Base-by-base conservation (phyloP, 768 basidiomycete genomes). In the Mycena albidolilacea region DNA sequence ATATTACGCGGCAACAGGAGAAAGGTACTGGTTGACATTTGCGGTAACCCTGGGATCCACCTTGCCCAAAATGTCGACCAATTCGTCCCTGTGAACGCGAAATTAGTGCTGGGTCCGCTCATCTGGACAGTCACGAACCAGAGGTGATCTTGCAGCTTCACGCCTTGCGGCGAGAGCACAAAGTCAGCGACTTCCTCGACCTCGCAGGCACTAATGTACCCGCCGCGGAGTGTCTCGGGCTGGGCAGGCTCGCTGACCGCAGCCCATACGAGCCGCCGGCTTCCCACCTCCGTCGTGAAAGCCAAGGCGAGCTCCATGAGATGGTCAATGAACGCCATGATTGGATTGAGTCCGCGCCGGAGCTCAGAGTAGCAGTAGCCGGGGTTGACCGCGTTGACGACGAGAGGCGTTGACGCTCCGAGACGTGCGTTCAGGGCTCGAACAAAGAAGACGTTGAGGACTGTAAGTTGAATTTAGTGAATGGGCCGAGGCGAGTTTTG, bases 301-400 rank as follows among this genome's bases (percentile, higher is more conserved):
- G 77, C 79, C 0, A 80, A 35, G 9, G 64, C 0, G 5, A 1
- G 1, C 55, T 73, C 58, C 55, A 75, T 67, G 46, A 71, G 11
- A 8, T 12, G 15, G 35, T 58, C 50, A 7, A 75, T 2, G 12
- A 55, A 17, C 7, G 60, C 57, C 10, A 23, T 7, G 5, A 71
- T 1, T 0, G 44, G 46, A 0, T 41, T 19, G 44, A 75, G 37
- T n/a, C 60, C 41, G 14, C 75, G 71, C 17, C 43, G 60, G 10
- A 79, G 71, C 37, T 76, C 74, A 5, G 77, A 77, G 61, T 70
- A 58, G 57, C 77, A 78, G 52, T 77, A 75, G 6, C 79, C 79
- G 19, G 79, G 79, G 21, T 66, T 52, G 12, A 75, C 63, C 14
- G 76, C 57, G 55, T 65, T 69, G 43, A 77, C 69, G 15, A 75